Evolutionary conservation across 2,329 filamentous ascomycete species (phyloP).

Genomic region (Fragosphaeria purpurea): DNA sequence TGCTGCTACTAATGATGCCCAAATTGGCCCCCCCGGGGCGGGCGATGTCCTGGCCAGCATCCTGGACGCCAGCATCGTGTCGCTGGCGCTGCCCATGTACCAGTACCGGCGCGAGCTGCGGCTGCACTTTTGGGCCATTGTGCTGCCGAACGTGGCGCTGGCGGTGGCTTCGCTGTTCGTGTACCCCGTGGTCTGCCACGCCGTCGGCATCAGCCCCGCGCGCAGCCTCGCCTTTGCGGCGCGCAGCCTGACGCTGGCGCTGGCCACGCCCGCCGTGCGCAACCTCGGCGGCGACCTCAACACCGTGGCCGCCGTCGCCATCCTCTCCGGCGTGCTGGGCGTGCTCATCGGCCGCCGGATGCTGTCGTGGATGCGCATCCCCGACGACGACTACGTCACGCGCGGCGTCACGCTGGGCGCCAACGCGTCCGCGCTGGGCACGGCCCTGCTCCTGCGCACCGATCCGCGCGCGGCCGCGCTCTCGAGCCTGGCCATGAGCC

Average conservation of each 20-base stretch:
- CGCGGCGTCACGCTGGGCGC: constrained; percentile 51
- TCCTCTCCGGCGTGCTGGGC: constrained; percentile 50
- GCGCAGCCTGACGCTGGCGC: constrained; percentile 47
- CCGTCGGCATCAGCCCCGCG: constrained; percentile 41
- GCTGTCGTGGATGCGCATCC: constrained; percentile 39
- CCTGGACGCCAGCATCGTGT: constrained; percentile 48
- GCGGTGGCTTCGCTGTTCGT: constrained; percentile 44
- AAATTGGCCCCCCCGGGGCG: constrained; percentile 33
- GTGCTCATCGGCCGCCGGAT: constrained; percentile 43
- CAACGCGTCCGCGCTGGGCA: constrained; percentile 50
- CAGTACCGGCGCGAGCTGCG: constrained; percentile 47
- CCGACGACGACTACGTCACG: constrained; percentile 54
- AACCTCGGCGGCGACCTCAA: constrained; percentile 48
- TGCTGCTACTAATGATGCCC: constrained; percentile 14
- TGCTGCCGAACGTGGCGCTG: constrained; percentile 41
- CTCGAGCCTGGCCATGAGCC: constrained; percentile 49
- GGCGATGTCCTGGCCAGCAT: constrained; percentile 45
- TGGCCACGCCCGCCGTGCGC: constrained; percentile 45
- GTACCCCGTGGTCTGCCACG: constrained; percentile 45
- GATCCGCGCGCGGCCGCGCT: constrained; percentile 51
- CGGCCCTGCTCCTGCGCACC: constrained; percentile 43
- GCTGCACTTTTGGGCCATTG: constrained; percentile 42
- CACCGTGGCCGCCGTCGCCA: constrained; percentile 45
- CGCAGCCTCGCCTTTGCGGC: constrained; percentile 46
- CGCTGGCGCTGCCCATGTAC: constrained; percentile 51